Percentiles rank a stretch among this genome's conserved stretches.
Conservation (phyloP, 768 basidiomycete species). For the Rhizopogon roseolus region DNA sequence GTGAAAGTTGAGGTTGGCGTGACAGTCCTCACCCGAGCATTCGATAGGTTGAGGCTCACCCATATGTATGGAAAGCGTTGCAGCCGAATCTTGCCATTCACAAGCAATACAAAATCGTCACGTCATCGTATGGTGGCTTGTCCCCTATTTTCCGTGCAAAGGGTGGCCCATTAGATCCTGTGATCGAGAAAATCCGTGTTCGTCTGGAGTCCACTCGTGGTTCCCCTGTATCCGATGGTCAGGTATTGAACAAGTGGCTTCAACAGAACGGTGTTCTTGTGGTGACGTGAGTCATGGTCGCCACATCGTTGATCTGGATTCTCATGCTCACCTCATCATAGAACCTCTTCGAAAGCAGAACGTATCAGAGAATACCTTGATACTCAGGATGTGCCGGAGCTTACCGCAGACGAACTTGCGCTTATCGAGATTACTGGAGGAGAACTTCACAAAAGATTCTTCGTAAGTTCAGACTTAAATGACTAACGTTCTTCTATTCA, state of each 20-base stretch:
- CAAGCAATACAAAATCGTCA: constrained; percentile 32
- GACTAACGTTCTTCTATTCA: neutral
- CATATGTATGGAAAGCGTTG: constrained; percentile 43
- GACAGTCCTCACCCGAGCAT: neutral
- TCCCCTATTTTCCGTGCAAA: constrained; percentile 30
- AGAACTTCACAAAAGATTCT: constrained; percentile 18
- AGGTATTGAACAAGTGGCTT: constrained; percentile 26
- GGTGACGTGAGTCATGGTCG: constrained; percentile 26
- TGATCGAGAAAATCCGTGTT: constrained; percentile 28
- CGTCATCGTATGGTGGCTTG: constrained; percentile 36
- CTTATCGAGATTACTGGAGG: constrained; percentile 22
- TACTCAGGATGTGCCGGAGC: constrained; percentile 21
- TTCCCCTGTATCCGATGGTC: constrained; percentile 19
- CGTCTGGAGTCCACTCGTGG: constrained; percentile 22
- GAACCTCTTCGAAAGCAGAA: constrained; percentile 28
- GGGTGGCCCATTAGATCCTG: constrained; percentile 36
- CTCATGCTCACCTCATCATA: constrained; percentile 6
- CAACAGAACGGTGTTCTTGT: constrained; percentile 25
- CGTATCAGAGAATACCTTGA: constrained; percentile 30
- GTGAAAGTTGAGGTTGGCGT: neutral
- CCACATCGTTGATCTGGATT: neutral
- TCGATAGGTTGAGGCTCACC: constrained; percentile 47
- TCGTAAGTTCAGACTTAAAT: constrained; percentile 13
- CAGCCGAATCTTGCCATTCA: constrained; percentile 29
- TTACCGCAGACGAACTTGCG: constrained; percentile 19